phyloP scores from a whole-genome alignment of 2,329 filamentous ascomycete genomes.

The Trichoderma breve region DNA sequence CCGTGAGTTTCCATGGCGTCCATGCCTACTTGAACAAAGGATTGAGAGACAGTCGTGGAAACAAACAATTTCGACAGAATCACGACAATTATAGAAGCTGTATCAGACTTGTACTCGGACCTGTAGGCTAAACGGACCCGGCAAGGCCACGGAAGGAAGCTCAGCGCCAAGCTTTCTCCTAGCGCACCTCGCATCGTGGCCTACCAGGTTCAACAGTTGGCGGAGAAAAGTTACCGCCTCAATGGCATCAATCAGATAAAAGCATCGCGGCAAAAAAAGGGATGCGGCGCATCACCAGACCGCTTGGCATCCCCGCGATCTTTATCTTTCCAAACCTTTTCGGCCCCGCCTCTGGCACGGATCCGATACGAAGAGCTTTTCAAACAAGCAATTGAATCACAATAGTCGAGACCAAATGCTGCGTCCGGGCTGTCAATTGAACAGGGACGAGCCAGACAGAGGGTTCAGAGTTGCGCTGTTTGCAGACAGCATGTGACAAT shows the following conservation, averaged over 20 bases:
- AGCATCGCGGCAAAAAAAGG: neutral
- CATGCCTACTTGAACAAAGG: neutral
- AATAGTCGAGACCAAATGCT: neutral
- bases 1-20: neutral
- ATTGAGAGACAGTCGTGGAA: neutral
- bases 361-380: neutral
- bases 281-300: neutral
- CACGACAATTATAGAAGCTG: neutral
- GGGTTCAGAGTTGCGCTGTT: neutral
- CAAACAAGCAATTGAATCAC: neutral
- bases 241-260: neutral
- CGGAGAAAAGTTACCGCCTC: conserved; percentile 4
- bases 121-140: neutral
- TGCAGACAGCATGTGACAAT: neutral
- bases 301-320: conserved; percentile 20
- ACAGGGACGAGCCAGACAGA: neutral
- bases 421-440: neutral
- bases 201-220: conserved; percentile 5
- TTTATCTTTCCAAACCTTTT: neutral
- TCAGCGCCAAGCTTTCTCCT: conserved; percentile 19
- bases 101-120: neutral
- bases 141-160: neutral
- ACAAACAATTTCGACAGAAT: neutral
- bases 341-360: neutral
- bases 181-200: conserved; percentile 17